phyloP scores from a whole-genome alignment of 306 rosid genomes.

The Pyrus bretschneideri region DNA sequence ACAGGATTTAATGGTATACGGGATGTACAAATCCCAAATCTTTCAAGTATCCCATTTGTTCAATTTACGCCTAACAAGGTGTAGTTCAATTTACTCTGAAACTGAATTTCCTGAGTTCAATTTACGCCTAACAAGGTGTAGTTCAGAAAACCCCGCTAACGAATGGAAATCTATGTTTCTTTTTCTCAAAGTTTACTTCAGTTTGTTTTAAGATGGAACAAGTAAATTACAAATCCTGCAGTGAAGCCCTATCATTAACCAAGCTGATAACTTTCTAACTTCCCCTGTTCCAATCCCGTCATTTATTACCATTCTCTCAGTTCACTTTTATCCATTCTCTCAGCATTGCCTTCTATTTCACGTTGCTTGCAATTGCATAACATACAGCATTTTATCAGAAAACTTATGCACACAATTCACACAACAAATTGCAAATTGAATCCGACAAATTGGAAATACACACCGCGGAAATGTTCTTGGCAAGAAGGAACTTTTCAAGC shows the following conservation, averaged over 20 bases:
- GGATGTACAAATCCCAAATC: too few species aligned
- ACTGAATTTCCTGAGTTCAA: too few species aligned
- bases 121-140: not conserved
- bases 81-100: not conserved
- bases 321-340: not conserved
- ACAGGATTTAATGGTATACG: too few species aligned
- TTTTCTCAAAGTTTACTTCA: too few species aligned
- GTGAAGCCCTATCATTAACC: too few species aligned
- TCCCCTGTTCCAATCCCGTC: not conserved
- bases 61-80: too few species aligned
- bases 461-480: constrained; percentile 84
- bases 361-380: not conserved
- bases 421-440: not conserved
- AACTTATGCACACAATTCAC: not conserved
- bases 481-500: constrained; percentile 74
- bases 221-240: too few species aligned
- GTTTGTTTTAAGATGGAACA: too few species aligned
- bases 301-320: not conserved
- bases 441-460: not conserved
- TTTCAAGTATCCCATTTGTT: not conserved
- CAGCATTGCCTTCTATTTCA: not conserved
- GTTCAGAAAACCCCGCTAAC: not conserved
- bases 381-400: not conserved
- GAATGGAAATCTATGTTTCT: too few species aligned
- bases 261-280: too few species aligned